Base-by-base conservation (phyloP, 495 filamentous ascomycete genomes). In the Alectoria sarmentosa region DNA sequence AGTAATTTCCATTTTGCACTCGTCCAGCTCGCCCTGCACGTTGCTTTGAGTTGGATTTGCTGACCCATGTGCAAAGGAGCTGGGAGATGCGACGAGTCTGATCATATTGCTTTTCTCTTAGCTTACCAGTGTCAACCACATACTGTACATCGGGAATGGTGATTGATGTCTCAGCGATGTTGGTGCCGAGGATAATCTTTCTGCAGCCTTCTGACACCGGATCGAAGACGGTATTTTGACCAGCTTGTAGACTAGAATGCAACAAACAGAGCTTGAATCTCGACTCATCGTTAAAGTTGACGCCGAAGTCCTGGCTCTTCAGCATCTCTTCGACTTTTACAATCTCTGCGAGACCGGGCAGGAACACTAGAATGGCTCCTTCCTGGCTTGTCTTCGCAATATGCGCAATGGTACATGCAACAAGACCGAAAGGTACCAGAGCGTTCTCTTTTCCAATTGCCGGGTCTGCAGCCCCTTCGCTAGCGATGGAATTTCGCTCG, bases 131-230 rank as follows among this genome's bases (percentile, higher is more conserved):
- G 65, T 86, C 84, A 37, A 86, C 73, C 23, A 86, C 83, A 65
- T 78, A 81, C 62, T 77, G 75, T 36, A 86, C 81, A 63, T 86
- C 84, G 14, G 83, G 79, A 46, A 86, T 80, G 4, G 84, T 86
- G 37, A 86, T 69, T 7, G 83, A 85, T 0, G 84, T 85, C 67
- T 86, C 84, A 4, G 83, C 83, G 60, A 86, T 81, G 66, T 86
- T 84, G 0, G 84, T 86, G 15, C 83, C 74, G 15, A 86, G 72
- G 48, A 86, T 80, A 36, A 86, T 76, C 65, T 84, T 80, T 46
- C 84, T 76, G 49, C 80, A 81, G 26, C 80, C 83, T 55, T 67
- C 37, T 21, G 80, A 79, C 13, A 78, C 70, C 8, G 76, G 69
- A 4, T 73, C 71, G 65, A 80, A 78, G 30, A 84, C 73, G 23